Evolutionary conservation across 2,329 filamentous ascomycete genomes (phyloP), one percentile per base, ranked within the genome.

Genomic region (Penicillium sp.): DNA sequence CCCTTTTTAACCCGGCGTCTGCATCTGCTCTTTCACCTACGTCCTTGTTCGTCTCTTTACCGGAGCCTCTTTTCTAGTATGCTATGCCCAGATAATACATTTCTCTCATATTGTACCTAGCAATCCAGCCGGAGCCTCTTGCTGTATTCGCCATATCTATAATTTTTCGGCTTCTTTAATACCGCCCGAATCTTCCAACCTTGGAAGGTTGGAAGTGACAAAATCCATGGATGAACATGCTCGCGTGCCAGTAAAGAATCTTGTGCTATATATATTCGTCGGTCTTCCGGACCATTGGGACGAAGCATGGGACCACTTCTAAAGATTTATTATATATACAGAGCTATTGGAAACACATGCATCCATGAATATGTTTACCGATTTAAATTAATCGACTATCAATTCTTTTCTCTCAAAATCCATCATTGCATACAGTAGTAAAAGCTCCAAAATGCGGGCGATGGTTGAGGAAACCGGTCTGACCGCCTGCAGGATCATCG

Each of bases 71-170:
- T 59, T 58, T 53, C 61, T 59, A 71, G 70, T 72, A 73, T 73
- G 65, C 62, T 66, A 72, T 65, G 60, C 63, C 60, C 67, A 72
- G 68, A 73, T 74, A 74, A 73, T 73, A 69, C 60, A 59, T 27
- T 49, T 45, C 43, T 50, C 42, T 49, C 24, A 49, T 21, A 31
- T 56, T 33, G 49, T 52, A 45, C 26, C 21, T 52, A 52, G 16
- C 6, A 21, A 19, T n/a, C 3, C 29, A 39, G 49, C 22, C 22
- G 24, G 14, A 26, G 14, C 3, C 33, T 24, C 7, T 45, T 5
- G 14, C 31, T 42, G 22, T 22, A 37, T 33, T 49, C 13, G 1
- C 27, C 10, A 19, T 19, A 19, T 39, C 35, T 19, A 16, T 33
- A 39, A 19, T 19, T 10, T 1, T 39, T 39, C 35, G 35, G 35